phyloP scores from a whole-genome alignment of 495 filamentous ascomycete genomes.

The Bathelium albidoporum region DNA sequence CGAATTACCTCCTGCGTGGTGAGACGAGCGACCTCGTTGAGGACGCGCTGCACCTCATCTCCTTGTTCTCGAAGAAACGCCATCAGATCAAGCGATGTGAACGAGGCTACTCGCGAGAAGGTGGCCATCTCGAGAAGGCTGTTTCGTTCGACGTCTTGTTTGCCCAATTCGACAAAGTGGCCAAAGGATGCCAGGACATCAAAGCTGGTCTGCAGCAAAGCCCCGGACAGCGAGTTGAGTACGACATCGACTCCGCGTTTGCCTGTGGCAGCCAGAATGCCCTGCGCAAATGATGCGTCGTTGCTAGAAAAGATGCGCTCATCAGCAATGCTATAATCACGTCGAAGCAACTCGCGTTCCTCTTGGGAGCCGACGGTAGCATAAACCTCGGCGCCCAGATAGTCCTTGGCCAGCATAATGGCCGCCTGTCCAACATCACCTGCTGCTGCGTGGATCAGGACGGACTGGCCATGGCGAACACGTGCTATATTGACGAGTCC shows the following conservation, averaged over 20 bases:
- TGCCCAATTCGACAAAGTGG: constrained; percentile 38
- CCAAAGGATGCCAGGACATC: constrained; percentile 29
- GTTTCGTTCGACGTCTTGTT: constrained; percentile 19
- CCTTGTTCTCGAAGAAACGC: constrained; percentile 12
- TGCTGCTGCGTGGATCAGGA: constrained; percentile 44
- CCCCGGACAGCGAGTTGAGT: constrained; percentile 16
- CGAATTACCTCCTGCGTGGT: neutral
- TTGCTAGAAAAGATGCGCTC: constrained; percentile 32
- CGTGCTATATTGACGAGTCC: constrained; percentile 29
- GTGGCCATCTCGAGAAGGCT: constrained; percentile 10
- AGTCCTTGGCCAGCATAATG: constrained; percentile 36
- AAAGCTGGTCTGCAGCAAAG: constrained; percentile 11
- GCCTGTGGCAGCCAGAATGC: constrained; percentile 5
- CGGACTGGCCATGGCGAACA: constrained; percentile 26
- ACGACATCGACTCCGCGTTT: constrained; percentile 19
- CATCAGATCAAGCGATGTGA: constrained; percentile 11
- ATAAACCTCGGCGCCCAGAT: constrained; percentile 32
- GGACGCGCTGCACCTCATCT: constrained; percentile 9
- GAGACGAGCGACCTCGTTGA: neutral
- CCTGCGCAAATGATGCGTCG: constrained; percentile 5
- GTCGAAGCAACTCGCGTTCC: constrained; percentile 32
- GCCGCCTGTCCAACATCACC: constrained; percentile 40
- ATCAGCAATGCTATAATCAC: constrained; percentile 30
- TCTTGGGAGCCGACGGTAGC: constrained; percentile 38
- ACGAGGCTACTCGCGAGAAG: constrained; percentile 20